Conservation (phyloP, 495 filamentous ascomycete species). For the Schizothecium vesticola region DNA sequence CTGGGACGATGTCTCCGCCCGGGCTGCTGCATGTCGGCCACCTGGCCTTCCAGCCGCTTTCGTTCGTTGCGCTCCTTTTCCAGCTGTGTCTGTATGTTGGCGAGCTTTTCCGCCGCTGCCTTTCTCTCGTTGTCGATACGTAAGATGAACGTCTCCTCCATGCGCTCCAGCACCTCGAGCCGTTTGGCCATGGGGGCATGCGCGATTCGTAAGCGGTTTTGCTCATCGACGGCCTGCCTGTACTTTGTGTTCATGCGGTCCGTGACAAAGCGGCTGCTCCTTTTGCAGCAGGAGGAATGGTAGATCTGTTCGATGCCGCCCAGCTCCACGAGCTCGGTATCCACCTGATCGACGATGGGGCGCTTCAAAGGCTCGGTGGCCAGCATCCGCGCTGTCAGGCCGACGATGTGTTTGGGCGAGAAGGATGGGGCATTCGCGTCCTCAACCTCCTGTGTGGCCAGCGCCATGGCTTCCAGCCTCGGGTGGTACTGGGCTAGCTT, state of each 20-base stretch:
- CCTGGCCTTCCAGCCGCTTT: conserved; percentile 11
- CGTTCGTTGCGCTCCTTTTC: conserved; percentile 23
- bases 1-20: conserved; percentile 1
- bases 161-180: conserved; percentile 28
- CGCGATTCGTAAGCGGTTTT: conserved; percentile 22
- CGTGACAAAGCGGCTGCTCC: conserved; percentile 27
- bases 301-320: conserved; percentile 42
- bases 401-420: conserved; percentile 30
- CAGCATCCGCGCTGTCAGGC: conserved; percentile 32
- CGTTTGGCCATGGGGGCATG: conserved; percentile 22
- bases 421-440: conserved; percentile 31
- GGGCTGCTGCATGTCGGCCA: conserved; percentile 20
- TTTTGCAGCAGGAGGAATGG: conserved; percentile 36
- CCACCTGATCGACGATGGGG: conserved; percentile 29
- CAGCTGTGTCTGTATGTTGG: conserved; percentile 22
- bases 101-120: conserved; percentile 16
- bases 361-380: conserved; percentile 19
- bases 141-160: conserved; percentile 30
- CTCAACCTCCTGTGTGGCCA: conserved; percentile 28
- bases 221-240: conserved; percentile 21
- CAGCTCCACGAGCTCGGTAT: conserved; percentile 30
- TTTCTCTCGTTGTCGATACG: conserved; percentile 26
- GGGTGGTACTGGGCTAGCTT: conserved; percentile 24
- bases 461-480: conserved; percentile 21
- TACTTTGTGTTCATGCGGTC: conserved; percentile 25